phyloP scores from a whole-genome alignment of 2,329 filamentous ascomycete species.

The Scopulariopsis brevicaulis region DNA sequence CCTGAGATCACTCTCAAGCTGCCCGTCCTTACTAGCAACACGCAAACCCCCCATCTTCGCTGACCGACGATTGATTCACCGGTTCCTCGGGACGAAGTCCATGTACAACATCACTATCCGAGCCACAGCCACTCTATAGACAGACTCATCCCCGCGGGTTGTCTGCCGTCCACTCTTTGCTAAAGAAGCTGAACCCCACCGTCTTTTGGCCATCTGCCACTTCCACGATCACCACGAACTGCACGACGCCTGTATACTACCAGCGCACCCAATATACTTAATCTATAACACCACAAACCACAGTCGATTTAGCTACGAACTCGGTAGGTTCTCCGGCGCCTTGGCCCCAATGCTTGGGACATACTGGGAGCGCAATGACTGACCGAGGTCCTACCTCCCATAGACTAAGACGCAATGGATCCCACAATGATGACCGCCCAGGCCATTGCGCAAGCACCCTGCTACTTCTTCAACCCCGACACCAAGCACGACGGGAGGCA shows the following conservation, averaged over 20 bases:
- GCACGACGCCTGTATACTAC: not conserved
- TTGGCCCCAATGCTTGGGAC: not conserved
- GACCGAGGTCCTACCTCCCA: not conserved
- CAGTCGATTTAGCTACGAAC: not conserved
- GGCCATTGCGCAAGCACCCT: slow-evolving; percentile 59
- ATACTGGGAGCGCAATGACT: not conserved
- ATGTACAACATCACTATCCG: slow-evolving; percentile 4
- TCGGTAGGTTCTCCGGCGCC: not conserved
- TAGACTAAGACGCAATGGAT: slow-evolving; percentile 46
- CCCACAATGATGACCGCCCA: slow-evolving; percentile 42
- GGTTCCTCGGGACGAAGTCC: not conserved
- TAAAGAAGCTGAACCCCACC: slow-evolving; percentile 19
- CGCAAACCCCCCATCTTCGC: not conserved
- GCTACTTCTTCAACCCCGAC: slow-evolving; percentile 81
- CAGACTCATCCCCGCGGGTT: not conserved
- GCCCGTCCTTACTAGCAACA: slow-evolving; percentile 2
- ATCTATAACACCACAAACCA: not conserved
- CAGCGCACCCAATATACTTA: not conserved
- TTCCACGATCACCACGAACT: slow-evolving; percentile 1
- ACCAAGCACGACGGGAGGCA: slow-evolving; percentile 60
- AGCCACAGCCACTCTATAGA: slow-evolving; percentile 2
- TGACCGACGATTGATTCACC: not conserved
- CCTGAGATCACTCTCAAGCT: slow-evolving; percentile 1
- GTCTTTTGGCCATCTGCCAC: slow-evolving; percentile 11
- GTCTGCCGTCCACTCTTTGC: slow-evolving; percentile 5